Conservation (phyloP, 108 stramenopile species). For the Pseudonitzschia multiseries region DNA sequence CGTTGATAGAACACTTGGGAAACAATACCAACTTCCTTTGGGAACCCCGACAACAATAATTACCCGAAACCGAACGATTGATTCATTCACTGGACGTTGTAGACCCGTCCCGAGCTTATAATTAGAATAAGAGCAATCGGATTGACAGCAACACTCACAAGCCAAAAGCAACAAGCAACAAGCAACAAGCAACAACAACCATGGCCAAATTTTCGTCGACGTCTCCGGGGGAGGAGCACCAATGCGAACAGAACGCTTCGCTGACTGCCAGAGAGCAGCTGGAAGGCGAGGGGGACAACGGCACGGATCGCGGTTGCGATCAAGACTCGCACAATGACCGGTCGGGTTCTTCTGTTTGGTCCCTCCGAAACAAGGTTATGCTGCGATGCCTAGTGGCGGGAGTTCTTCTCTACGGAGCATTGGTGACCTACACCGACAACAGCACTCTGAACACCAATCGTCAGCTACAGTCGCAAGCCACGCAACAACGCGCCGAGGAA, state of each 20-base stretch:
- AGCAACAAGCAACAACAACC: background rate
- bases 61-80: too few species aligned
- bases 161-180: too few species aligned
- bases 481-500: background rate
- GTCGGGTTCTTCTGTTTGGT: background rate
- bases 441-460: background rate
- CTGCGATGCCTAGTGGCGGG: background rate
- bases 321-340: background rate
- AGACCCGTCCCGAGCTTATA: too few species aligned
- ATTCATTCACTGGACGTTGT: too few species aligned
- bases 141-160: too few species aligned
- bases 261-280: too few species aligned
- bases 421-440: background rate
- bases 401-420: slow-evolving; percentile 6
- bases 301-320: background rate
- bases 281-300: background rate
- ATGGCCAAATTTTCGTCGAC: background rate
- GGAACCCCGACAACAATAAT: too few species aligned
- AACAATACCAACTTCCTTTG: too few species aligned
- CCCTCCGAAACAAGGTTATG: background rate
- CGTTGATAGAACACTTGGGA: too few species aligned
- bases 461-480: background rate
- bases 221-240: background rate
- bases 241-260: too few species aligned
- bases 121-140: too few species aligned